A percentile compares a stretch with the other conserved stretches of the same genome.
Conservation (phyloP, 805 yeast species). For the Pichia paraexigua region DNA sequence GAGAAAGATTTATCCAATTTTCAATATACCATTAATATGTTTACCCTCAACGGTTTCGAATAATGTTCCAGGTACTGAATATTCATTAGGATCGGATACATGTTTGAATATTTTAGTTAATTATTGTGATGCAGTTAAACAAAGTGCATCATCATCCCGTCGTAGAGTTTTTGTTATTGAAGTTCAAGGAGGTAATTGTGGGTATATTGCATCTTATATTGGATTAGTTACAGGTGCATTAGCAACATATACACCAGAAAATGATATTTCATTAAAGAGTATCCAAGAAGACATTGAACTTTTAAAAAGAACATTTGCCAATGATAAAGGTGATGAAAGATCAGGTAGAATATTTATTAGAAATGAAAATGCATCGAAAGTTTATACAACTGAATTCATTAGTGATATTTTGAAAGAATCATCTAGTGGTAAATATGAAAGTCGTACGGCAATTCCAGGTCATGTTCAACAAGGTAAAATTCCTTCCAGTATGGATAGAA, state of each 20-base stretch:
- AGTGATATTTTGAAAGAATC: slow-evolving; percentile 74
- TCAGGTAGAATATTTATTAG: slow-evolving; percentile 83
- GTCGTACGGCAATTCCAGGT: slow-evolving; percentile 94
- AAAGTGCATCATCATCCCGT: slow-evolving; percentile 89
- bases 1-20: slow-evolving; percentile 73
- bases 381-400: slow-evolving; percentile 73
- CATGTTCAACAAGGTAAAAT: slow-evolving; percentile 97
- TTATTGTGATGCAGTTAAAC: slow-evolving; percentile 93
- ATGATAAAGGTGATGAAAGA: slow-evolving; percentile 70
- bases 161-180: slow-evolving; percentile 93
- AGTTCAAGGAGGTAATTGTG: slow-evolving; percentile 97
- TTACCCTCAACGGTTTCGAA: slow-evolving; percentile 95
- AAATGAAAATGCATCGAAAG: slow-evolving; percentile 74
- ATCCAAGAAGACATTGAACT: slow-evolving; percentile 70
- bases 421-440: slow-evolving; percentile 69
- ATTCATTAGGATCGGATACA: slow-evolving; percentile 91
- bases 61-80: slow-evolving; percentile 98
- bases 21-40: slow-evolving; percentile 88
- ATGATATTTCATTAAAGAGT: slow-evolving; percentile 57
- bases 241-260: slow-evolving; percentile 87
- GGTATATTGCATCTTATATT: slow-evolving; percentile 82
- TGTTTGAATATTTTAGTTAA: slow-evolving; percentile 85
- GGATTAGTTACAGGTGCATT: slow-evolving; percentile 87
- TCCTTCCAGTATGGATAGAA: slow-evolving; percentile 92
- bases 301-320: slow-evolving; percentile 57